Base-by-base conservation (phyloP, 495 filamentous ascomycete species). In the Hapsidospora chrysogenum region DNA sequence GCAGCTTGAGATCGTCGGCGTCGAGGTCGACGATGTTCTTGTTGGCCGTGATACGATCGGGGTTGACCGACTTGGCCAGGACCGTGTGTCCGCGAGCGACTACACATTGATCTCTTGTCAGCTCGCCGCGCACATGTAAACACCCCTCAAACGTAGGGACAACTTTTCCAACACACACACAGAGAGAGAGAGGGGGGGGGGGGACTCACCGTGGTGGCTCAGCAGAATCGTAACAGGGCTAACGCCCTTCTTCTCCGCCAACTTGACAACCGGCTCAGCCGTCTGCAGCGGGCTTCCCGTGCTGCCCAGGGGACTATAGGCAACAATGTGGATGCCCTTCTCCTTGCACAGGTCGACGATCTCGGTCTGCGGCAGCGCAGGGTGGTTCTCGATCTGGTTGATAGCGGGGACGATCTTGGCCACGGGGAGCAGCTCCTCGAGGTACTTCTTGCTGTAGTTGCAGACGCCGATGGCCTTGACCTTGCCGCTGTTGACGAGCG, bases 381-480 rank as follows among this genome's bases (percentile, higher is more conserved):
- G 78, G 61, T 86, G 80, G 60, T 86, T 85, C 61, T 93, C 85
- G 49, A 92, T 85, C 70, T 92, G 83, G 60, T 92, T 89, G 41
- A 74, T 79, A n/a, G 83, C 82, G 9, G 85, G 85, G 1, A 76
- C 51, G 27, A 86, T 57, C 21, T 56, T 66, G 33, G 69, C 71
- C 33, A 77, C 58, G 3, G 71, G 61, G 5, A 89, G 67, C 28
- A 92, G 62, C 49, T 85, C 57, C 50, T 85, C 69, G 1, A 92
- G 66, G 49, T 76, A 85, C 35, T 58, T 56, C 35, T 68, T 63
- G 50, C 75, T 80, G 64, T 84, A 87, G 57, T 93, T 92, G 40
- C 70, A 79, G 18, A 92, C 80, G 34, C 84, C 84, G 42, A 92
- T 85, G 13, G 78, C 74, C 54, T 67, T 74, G 33, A 66, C 64